Conservation (phyloP, 139 green algal genomes). For the Klebsormidium nitens region DNA sequence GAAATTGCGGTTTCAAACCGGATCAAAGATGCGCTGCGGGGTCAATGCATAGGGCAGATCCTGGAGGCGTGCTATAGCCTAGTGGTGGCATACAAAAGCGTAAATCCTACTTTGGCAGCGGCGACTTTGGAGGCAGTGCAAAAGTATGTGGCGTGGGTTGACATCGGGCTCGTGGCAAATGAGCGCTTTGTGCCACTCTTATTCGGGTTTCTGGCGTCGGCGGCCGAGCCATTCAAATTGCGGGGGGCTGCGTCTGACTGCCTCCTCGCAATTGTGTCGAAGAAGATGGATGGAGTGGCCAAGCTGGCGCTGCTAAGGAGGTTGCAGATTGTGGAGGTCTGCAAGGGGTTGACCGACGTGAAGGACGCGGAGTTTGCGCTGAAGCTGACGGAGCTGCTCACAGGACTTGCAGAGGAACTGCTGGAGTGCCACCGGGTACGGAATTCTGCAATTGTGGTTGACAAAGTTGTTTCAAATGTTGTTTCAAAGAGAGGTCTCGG, state of each 20-base stretch:
- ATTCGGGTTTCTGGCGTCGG: slow-evolving; percentile 28
- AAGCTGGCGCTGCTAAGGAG: slow-evolving; percentile 43
- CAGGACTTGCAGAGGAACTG: slow-evolving; percentile 21
- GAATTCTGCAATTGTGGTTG: too few species aligned
- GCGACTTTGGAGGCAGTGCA: slow-evolving; percentile 34
- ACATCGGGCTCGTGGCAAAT: slow-evolving; percentile 78
- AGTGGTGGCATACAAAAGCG: slow-evolving; percentile 46
- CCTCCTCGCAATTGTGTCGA: slow-evolving; percentile 37
- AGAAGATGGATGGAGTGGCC: slow-evolving; percentile 39
- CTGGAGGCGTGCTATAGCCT: slow-evolving; percentile 65
- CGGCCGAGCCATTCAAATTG: neutral
- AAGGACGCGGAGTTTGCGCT: slow-evolving; percentile 35
- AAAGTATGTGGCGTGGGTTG: slow-evolving; percentile 87
- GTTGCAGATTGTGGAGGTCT: slow-evolving; percentile 39
- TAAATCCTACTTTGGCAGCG: slow-evolving; percentile 50
- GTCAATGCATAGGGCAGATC: slow-evolving; percentile 70
- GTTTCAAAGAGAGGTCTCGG: too few species aligned
- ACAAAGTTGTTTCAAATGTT: too few species aligned
- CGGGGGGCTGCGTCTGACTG: slow-evolving; percentile 24
- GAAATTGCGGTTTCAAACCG: slow-evolving; percentile 10
- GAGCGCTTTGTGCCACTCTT: slow-evolving; percentile 40
- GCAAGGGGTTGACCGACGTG: neutral
- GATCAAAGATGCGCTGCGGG: slow-evolving; percentile 92
- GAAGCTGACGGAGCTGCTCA: slow-evolving; percentile 26
- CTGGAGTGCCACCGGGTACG: slow-evolving; percentile 20